Base-by-base conservation (phyloP, 2,329 filamentous ascomycete species). In the Pyrenophora tritici-repentis region DNA sequence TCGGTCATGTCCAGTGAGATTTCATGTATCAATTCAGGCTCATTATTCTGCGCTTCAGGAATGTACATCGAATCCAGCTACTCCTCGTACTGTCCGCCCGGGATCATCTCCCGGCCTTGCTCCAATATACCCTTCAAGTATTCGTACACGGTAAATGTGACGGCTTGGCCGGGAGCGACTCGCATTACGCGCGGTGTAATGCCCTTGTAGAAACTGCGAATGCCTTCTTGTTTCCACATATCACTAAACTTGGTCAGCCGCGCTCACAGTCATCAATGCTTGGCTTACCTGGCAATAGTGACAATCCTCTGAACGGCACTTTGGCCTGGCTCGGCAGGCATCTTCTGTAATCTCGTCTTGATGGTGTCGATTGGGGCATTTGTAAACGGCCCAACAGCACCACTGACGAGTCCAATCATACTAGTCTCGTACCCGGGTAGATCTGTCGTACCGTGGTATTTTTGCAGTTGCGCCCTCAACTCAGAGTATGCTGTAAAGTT, bases 321-420 rank as follows among this genome's bases (percentile, higher is more conserved):
- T 68, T 92, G 88, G 13, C 93, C 92, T 4, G 86, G 83, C 75
- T 89, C 83, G 3, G 89, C 91, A 0, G 91, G 90, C 43, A 86
- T 94, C 77, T 91, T 94, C 75, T 99, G 94, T 73, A 99, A 78
- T 42, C 94, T 82, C 35, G 94, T 99, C 86, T 99, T 99, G 80
- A 99, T 97, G 33, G 94, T 99, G 71, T 99, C 94, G 72, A 99
- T 97, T 17, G 94, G 94, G 22, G 95, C 94, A 72, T 99, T 99
- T 65, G 89, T 94, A 70, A 99, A 83, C 4, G 94, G 94, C 1
- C 94, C 94, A 84, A 99, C 95, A 55, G 94, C 94, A 63, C 94
- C 94, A 46, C 86, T 90, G 20, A 99, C 87, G 47, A 99, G 82
- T 29, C 92, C 94, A 63, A 97, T 96, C 6, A 93, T 42, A 5